These are phyloP conservation scores for Nakazawaea wyomingensis DNA, from an alignment of 805 yeast species.

Conservation along the genomic window DNA sequence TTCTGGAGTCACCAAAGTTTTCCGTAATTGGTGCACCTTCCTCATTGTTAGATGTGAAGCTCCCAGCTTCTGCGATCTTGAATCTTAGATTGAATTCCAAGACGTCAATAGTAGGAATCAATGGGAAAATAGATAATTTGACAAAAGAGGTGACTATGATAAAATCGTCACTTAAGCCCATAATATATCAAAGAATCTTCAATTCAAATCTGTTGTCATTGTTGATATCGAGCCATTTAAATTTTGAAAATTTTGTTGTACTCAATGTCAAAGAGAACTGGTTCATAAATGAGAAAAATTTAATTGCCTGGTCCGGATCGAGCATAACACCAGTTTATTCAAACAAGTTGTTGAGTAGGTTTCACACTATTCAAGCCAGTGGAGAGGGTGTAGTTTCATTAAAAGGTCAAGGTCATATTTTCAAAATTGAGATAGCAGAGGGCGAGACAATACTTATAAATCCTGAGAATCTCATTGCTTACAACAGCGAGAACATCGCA, in stretches of 20 bases:
- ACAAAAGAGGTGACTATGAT: slow-evolving; percentile 23
- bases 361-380: slow-evolving; percentile 19
- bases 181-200: slow-evolving; percentile 29
- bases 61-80: slow-evolving; percentile 37
- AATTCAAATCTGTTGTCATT: slow-evolving; percentile 27
- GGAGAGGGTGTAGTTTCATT: slow-evolving; percentile 39
- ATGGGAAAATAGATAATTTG: slow-evolving; percentile 33
- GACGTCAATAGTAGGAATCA: slow-evolving; percentile 37
- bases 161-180: slow-evolving; percentile 14
- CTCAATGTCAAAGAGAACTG: slow-evolving; percentile 22
- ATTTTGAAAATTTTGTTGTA: slow-evolving; percentile 29
- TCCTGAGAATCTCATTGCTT: slow-evolving; percentile 37
- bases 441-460: slow-evolving; percentile 34
- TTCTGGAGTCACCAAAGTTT: slow-evolving; percentile 37
- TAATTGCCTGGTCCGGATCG: slow-evolving; percentile 45
- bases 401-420: slow-evolving; percentile 33
- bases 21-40: slow-evolving; percentile 35
- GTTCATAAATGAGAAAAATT: slow-evolving; percentile 27
- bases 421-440: slow-evolving; percentile 29
- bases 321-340: neutral
- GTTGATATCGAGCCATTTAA: slow-evolving; percentile 29
- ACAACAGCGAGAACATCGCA: slow-evolving; percentile 14
- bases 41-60: slow-evolving; percentile 34
- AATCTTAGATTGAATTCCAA: slow-evolving; percentile 30
- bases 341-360: slow-evolving; percentile 16